Evolutionary conservation across 495 filamentous ascomycete species (phyloP).

Genomic region (Penicillium verhagenii): DNA sequence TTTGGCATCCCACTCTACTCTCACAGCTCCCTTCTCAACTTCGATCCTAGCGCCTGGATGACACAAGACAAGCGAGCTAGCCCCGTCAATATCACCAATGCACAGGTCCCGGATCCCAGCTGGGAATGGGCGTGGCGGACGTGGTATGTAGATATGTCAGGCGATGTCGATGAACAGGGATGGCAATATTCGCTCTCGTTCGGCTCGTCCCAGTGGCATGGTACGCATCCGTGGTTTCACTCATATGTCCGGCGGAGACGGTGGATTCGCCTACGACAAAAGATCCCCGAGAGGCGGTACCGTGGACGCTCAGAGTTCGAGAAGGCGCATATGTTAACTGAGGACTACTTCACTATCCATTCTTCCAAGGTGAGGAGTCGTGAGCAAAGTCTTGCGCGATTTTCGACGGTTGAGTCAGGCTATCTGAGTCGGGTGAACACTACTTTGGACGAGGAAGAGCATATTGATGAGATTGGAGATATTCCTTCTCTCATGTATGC

Average conservation of each 20-base stretch:
- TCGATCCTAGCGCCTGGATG: conserved; percentile 86
- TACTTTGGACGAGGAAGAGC: conserved; percentile 34
- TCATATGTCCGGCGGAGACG: conserved; percentile 85
- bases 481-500: conserved; percentile 62
- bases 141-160: conserved; percentile 91
- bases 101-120: conserved; percentile 89
- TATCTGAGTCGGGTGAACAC: conserved; percentile 31
- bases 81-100: conserved; percentile 82
- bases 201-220: conserved; percentile 82
- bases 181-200: conserved; percentile 97
- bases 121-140: conserved; percentile 96
- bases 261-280: conserved; percentile 84
- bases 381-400: conserved; percentile 34
- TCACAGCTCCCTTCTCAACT: conserved; percentile 75
- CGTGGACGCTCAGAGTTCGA: conserved; percentile 33
- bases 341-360: conserved; percentile 88
- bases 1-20: conserved; percentile 92
- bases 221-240: conserved; percentile 85
- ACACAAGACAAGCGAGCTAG: conserved; percentile 69
- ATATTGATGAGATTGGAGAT: conserved; percentile 59
- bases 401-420: conserved; percentile 30
- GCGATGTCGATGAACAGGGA: conserved; percentile 86
- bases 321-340: conserved; percentile 63
- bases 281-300: conserved; percentile 32
- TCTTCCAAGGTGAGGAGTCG: conserved; percentile 40